Evolutionary conservation across 1,284 basidiomycete genomes (phyloP).

Genomic region (Pseudomicrostroma phylloplanum): DNA sequence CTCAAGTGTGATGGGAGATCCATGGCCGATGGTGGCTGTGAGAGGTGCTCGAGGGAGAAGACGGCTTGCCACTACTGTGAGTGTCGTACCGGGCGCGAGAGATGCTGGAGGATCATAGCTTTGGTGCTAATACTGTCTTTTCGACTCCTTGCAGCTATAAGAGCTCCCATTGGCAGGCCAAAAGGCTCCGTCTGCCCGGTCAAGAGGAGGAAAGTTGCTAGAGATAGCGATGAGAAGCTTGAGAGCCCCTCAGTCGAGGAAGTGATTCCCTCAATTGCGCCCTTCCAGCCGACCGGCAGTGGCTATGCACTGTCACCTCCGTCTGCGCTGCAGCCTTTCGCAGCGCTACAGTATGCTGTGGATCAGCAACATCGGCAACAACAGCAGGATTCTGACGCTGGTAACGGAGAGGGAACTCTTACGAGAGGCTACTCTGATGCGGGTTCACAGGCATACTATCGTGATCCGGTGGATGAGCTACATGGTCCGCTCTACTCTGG

Average conservation of each 20-base stretch:
- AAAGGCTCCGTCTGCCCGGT: background rate
- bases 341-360: no score
- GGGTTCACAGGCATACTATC: background rate
- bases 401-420: no score
- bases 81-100: background rate
- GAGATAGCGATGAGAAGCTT: background rate
- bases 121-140: background rate
- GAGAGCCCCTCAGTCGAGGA: background rate
- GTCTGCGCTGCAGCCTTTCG: no score
- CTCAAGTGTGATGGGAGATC: slow-evolving; percentile 4
- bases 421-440: no score
- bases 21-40: background rate
- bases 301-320: background rate
- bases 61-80: background rate
- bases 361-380: no score
- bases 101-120: background rate
- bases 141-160: background rate
- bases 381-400: no score
- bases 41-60: background rate
- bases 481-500: background rate
- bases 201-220: no score
- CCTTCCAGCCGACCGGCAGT: background rate
- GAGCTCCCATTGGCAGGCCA: background rate
- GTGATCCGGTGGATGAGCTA: background rate
- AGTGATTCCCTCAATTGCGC: background rate